These are phyloP conservation scores for Begonia peltatifolia DNA, from an alignment of 306 rosid species.

Conservation along the genomic window DNA sequence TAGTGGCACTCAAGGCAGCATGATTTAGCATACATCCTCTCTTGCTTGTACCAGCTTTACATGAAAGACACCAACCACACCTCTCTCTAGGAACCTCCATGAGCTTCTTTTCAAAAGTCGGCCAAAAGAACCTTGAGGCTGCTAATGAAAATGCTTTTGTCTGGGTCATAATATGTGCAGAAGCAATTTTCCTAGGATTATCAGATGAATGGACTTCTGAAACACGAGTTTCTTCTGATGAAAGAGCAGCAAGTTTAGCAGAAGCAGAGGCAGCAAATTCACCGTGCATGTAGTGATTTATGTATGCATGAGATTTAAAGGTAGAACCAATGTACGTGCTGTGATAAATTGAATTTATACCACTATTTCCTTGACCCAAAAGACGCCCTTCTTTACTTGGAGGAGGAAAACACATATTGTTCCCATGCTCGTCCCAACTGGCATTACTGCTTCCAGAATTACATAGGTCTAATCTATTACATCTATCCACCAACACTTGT, in stretches of 20 bases:
- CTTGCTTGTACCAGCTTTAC: slow-evolving; percentile 77
- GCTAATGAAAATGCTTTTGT: slow-evolving; percentile 69
- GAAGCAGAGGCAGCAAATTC: slow-evolving; percentile 98
- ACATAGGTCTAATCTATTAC: slow-evolving; percentile 15
- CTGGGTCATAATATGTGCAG: slow-evolving; percentile 49
- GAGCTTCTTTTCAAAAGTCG: slow-evolving; percentile 76
- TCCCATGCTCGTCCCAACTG: slow-evolving; percentile 18
- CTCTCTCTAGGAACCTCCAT: slow-evolving; percentile 98
- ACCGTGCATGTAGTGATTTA: slow-evolving; percentile 75
- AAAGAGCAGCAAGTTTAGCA: slow-evolving; percentile 45
- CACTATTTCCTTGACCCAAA: slow-evolving; percentile 29
- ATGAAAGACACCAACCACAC: slow-evolving; percentile 98
- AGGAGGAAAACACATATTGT: slow-evolving; percentile 18
- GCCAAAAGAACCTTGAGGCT: slow-evolving; percentile 96
- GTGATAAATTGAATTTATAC: slow-evolving; percentile 14
- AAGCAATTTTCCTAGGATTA: slow-evolving; percentile 38
- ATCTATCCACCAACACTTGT: slow-evolving; percentile 23
- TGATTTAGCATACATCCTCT: slow-evolving; percentile 98
- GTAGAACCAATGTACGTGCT: slow-evolving; percentile 42
- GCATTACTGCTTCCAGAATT: slow-evolving; percentile 19
- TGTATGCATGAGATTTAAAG: slow-evolving; percentile 56
- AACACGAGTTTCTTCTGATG: slow-evolving; percentile 62
- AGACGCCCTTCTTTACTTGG: slow-evolving; percentile 29
- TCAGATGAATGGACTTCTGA: slow-evolving; percentile 41
- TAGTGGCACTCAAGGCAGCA: slow-evolving; percentile 71